A percentile compares a stretch with the other conserved stretches of the same genome.
Conservation (phyloP, 1,284 basidiomycete genomes). For the Heliocybe sulcata region DNA sequence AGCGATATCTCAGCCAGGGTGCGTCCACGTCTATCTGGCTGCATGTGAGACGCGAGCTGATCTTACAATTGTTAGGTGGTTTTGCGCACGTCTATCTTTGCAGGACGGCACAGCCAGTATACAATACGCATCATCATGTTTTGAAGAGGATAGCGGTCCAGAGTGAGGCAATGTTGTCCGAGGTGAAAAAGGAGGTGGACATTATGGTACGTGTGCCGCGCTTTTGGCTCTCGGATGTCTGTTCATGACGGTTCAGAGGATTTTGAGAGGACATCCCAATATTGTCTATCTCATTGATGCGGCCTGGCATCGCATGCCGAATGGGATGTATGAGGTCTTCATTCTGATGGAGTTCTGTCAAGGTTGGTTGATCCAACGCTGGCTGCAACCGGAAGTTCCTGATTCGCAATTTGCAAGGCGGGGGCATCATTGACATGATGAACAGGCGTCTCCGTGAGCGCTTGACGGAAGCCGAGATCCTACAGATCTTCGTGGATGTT, state of each 20-base stretch:
- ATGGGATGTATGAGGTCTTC: slow-evolving; percentile 91
- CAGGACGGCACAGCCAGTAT: slow-evolving; percentile 78
- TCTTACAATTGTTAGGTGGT: slow-evolving; percentile 57
- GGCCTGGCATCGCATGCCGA: slow-evolving; percentile 78
- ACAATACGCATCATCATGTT: slow-evolving; percentile 90
- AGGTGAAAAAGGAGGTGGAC: slow-evolving; percentile 97
- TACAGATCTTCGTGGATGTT: slow-evolving; percentile 96
- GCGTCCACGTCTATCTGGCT: slow-evolving; percentile 12
- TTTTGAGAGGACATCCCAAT: slow-evolving; percentile 85
- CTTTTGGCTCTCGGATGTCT: slow-evolving; percentile 21
- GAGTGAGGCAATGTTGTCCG: slow-evolving; percentile 84
- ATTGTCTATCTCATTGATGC: slow-evolving; percentile 94
- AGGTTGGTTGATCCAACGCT: slow-evolving; percentile 27
- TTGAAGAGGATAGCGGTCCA: slow-evolving; percentile 95
- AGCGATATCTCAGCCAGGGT: slow-evolving; percentile 93
- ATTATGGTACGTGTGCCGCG: slow-evolving; percentile 77
- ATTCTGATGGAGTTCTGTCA: slow-evolving; percentile 98
- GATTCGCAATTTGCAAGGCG: slow-evolving; percentile 42
- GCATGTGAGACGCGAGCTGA: slow-evolving; percentile 3
- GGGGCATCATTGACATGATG: slow-evolving; percentile 99
- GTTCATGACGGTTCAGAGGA: slow-evolving; percentile 43
- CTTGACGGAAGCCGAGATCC: slow-evolving; percentile 90
- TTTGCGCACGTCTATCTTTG: slow-evolving; percentile 99
- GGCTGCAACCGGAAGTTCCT: not conserved
- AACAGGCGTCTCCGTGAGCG: slow-evolving; percentile 92